phyloP scores from a whole-genome alignment of 805 yeast genomes.

The Ogataea neopini region DNA sequence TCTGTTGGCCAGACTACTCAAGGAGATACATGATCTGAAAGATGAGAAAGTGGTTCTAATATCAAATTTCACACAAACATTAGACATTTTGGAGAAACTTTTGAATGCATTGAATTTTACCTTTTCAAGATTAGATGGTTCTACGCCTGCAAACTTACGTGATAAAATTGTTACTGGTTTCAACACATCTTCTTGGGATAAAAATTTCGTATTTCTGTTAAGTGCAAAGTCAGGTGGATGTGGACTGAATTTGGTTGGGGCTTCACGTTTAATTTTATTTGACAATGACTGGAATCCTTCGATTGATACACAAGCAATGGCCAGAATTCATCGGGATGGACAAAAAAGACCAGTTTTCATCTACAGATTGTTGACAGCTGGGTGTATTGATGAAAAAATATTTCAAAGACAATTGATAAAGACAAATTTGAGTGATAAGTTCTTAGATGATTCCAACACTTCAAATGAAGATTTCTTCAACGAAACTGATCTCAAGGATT shows the following conservation, averaged over 20 bases:
- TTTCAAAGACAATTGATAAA: constrained; percentile 90
- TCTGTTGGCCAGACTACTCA: constrained; percentile 56
- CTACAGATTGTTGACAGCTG: constrained; percentile 82
- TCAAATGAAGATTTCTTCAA: constrained; percentile 69
- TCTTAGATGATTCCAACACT: constrained; percentile 46
- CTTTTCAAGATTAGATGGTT: constrained; percentile 77
- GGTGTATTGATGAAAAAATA: constrained; percentile 92
- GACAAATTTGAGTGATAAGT: constrained; percentile 71
- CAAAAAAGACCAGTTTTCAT: constrained; percentile 76
- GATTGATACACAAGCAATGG: constrained; percentile 91
- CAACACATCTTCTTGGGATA: constrained; percentile 46
- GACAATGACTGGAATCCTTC: constrained; percentile 99
- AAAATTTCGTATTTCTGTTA: constrained; percentile 64
- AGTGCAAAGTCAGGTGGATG: constrained; percentile 94
- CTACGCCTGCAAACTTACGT: constrained; percentile 68
- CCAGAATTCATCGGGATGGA: constrained; percentile 92
- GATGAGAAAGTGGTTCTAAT: constrained; percentile 82
- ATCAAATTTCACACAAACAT: constrained; percentile 84
- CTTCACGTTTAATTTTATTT: constrained; percentile 77
- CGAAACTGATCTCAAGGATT: constrained; percentile 64
- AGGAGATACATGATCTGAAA: constrained; percentile 41
- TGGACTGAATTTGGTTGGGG: constrained; percentile 89
- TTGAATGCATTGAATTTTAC: constrained; percentile 49
- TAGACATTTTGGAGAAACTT: constrained; percentile 69
- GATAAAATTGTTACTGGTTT: constrained; percentile 67